These are phyloP conservation scores for Xylaria sp. DNA, from an alignment of 2,329 filamentous ascomycete genomes.

Conservation along the genomic window DNA sequence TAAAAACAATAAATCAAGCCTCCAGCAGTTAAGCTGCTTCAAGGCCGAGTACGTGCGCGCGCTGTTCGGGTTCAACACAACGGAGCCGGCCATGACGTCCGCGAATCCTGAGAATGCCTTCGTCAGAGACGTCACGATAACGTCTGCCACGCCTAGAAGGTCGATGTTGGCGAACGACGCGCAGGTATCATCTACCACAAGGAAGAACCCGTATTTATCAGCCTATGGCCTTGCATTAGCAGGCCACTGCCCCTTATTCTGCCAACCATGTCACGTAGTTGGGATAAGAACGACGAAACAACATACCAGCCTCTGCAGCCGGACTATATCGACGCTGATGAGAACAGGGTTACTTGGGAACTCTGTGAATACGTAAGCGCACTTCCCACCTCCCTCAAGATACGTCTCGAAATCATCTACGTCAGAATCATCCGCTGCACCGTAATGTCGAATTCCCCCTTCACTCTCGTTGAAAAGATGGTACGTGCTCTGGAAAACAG, in stretches of 20 bases:
- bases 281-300: background rate
- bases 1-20: too few relatives aligned
- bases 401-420: conserved; percentile 58
- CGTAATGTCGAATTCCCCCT: conserved; percentile 60
- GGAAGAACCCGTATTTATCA: conserved; percentile 57
- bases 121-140: conserved; percentile 59
- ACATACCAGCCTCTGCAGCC: conserved; percentile 55
- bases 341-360: conserved; percentile 60
- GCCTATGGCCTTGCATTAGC: conserved; percentile 32
- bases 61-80: conserved; percentile 43
- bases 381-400: conserved; percentile 53
- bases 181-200: conserved; percentile 61
- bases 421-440: conserved; percentile 54
- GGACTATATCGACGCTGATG: conserved; percentile 53
- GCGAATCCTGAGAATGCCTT: conserved; percentile 68
- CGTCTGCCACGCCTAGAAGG: conserved; percentile 59
- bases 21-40: too few relatives aligned
- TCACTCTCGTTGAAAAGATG: conserved; percentile 58
- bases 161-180: conserved; percentile 62
- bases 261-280: background rate
- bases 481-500: conserved; percentile 63
- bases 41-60: conserved; percentile 31
- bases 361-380: conserved; percentile 62
- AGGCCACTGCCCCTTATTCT: background rate
- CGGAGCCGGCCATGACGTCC: conserved; percentile 50